phyloP scores from a whole-genome alignment of 805 yeast genomes.

The Ogataea allantospora region DNA sequence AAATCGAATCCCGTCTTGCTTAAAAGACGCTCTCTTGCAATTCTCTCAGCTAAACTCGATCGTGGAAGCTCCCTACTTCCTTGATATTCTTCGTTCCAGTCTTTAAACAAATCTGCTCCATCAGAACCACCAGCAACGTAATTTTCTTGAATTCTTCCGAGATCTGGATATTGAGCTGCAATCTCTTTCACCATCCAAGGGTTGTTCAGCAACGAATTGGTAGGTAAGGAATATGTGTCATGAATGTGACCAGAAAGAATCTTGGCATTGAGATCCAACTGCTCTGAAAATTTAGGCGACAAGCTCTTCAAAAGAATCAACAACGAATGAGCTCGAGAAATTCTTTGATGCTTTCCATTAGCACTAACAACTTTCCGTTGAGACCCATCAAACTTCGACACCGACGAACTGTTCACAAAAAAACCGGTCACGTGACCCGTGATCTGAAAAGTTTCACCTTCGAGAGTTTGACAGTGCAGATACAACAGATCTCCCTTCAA shows the following conservation, averaged over 20 bases:
- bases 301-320: constrained; percentile 58
- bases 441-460: constrained; percentile 74
- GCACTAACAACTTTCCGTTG: constrained; percentile 33
- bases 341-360: constrained; percentile 30
- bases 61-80: constrained; percentile 70
- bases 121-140: constrained; percentile 55
- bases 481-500: constrained; percentile 78
- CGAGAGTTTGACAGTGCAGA: constrained; percentile 71
- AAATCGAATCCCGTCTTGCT: constrained; percentile 74
- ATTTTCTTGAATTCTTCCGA: constrained; percentile 57
- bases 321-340: constrained; percentile 49
- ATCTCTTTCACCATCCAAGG: constrained; percentile 71
- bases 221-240: constrained; percentile 59
- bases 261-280: constrained; percentile 51
- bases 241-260: constrained; percentile 44
- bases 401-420: constrained; percentile 68
- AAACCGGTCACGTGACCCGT: constrained; percentile 82
- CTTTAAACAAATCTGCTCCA: constrained; percentile 58
- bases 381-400: constrained; percentile 67
- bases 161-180: constrained; percentile 43
- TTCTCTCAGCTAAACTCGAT: constrained; percentile 53
- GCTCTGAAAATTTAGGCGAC: constrained; percentile 60
- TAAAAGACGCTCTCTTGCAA: constrained; percentile 72
- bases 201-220: constrained; percentile 55
- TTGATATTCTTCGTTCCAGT: constrained; percentile 92